Conservation (phyloP, 257 asterid species). For the Solanum pimpinellifolium region DNA sequence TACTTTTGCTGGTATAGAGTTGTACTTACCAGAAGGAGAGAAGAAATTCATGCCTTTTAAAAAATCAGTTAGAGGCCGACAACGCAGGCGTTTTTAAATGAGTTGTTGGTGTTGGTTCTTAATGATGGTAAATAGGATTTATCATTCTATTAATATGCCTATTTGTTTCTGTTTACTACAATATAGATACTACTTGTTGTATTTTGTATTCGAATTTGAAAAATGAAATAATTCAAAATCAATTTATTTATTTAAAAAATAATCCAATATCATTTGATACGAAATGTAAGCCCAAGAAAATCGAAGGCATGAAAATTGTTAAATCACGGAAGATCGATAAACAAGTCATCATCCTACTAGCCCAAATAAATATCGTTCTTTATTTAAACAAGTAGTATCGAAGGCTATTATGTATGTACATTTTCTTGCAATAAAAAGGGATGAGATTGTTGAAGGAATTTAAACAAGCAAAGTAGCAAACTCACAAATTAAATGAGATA, state of each 20-base stretch:
- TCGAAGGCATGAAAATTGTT: background rate
- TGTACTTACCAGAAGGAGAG: background rate
- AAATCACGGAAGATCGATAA: background rate
- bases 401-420: background rate
- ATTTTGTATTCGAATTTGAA: background rate
- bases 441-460: background rate
- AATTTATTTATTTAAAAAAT: too few relatives aligned
- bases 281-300: background rate
- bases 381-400: too few relatives aligned
- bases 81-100: background rate
- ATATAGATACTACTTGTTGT: background rate
- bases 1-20: background rate
- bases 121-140: background rate
- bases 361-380: background rate
- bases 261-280: background rate
- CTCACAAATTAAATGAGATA: background rate
- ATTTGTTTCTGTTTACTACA: background rate
- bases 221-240: background rate
- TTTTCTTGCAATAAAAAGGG: background rate
- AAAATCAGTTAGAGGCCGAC: background rate
- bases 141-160: background rate
- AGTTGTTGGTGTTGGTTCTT: background rate
- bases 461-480: background rate
- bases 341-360: background rate
- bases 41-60: background rate